phyloP scores from a whole-genome alignment of 169 alveolate species.

The Cryptosporidium felis region DNA sequence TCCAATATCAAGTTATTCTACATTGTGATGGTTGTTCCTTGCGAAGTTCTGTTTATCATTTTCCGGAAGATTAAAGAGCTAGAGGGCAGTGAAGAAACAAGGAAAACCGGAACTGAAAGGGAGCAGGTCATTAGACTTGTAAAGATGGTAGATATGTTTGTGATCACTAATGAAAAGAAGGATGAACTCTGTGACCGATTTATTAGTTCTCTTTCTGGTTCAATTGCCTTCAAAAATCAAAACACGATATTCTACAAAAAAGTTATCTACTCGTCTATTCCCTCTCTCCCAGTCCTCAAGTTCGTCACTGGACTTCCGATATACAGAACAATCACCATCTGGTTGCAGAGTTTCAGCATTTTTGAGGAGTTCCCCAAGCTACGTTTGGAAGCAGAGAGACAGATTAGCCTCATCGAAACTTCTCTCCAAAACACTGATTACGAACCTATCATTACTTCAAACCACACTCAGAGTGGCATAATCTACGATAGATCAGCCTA shows the following conservation, averaged over 20 bases:
- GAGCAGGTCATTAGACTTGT: neutral
- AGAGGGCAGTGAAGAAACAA: neutral
- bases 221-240: conserved; percentile 19
- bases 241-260: conserved; percentile 1
- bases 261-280: conserved; percentile 45
- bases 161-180: conserved; percentile 45
- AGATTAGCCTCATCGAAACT: neutral
- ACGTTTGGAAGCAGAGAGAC: conserved; percentile 7
- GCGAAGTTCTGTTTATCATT: conserved; percentile 34
- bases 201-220: conserved; percentile 53
- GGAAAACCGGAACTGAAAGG: too few species aligned
- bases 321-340: conserved; percentile 44
- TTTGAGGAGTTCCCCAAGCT: neutral
- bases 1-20: conserved; percentile 25
- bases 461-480: neutral
- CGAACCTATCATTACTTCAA: conserved; percentile 6
- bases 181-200: conserved; percentile 21
- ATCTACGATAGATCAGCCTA: conserved; percentile 30
- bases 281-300: conserved; percentile 25
- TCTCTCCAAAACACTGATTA: conserved; percentile 9
- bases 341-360: conserved; percentile 16
- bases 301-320: conserved; percentile 53
- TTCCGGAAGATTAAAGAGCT: neutral
- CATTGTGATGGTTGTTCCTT: conserved; percentile 22
- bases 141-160: conserved; percentile 55